Conservation (phyloP, 371 early-diverging fungal genomes). For the Entomophthora muscae region DNA sequence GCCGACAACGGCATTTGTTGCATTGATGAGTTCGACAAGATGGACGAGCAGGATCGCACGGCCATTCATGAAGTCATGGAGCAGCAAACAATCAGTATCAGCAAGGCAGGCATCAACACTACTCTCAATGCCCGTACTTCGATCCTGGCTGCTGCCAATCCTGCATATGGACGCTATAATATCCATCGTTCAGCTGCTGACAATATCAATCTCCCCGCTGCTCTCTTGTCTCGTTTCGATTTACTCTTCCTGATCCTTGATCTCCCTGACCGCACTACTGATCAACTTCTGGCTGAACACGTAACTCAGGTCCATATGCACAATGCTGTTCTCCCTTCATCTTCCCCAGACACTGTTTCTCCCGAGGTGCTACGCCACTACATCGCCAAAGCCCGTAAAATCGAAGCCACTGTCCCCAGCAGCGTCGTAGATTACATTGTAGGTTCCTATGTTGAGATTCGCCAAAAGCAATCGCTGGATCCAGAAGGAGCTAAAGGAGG, state of each 20-base stretch:
- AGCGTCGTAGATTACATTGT: slow-evolving; percentile 72
- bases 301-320: slow-evolving; percentile 82
- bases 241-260: slow-evolving; percentile 83
- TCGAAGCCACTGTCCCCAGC: slow-evolving; percentile 48
- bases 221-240: slow-evolving; percentile 95
- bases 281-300: slow-evolving; percentile 68
- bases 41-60: slow-evolving; percentile 77
- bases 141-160: slow-evolving; percentile 84
- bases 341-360: slow-evolving; percentile 43
- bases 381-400: slow-evolving; percentile 62
- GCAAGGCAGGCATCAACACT: slow-evolving; percentile 88
- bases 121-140: slow-evolving; percentile 82
- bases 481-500: slow-evolving; percentile 22
- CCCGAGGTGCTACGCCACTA: slow-evolving; percentile 55
- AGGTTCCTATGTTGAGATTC: slow-evolving; percentile 67
- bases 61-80: slow-evolving; percentile 95
- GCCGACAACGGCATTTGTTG: slow-evolving; percentile 88
- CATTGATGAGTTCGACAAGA: slow-evolving; percentile 91
- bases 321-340: slow-evolving; percentile 42
- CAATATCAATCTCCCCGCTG: slow-evolving; percentile 93
- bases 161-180: slow-evolving; percentile 74
- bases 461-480: slow-evolving; percentile 42
- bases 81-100: slow-evolving; percentile 84
- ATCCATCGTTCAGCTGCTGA: slow-evolving; percentile 54
- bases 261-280: slow-evolving; percentile 49